Conservation (phyloP, 805 yeast genomes). For the Metschnikowia picachoensis region DNA sequence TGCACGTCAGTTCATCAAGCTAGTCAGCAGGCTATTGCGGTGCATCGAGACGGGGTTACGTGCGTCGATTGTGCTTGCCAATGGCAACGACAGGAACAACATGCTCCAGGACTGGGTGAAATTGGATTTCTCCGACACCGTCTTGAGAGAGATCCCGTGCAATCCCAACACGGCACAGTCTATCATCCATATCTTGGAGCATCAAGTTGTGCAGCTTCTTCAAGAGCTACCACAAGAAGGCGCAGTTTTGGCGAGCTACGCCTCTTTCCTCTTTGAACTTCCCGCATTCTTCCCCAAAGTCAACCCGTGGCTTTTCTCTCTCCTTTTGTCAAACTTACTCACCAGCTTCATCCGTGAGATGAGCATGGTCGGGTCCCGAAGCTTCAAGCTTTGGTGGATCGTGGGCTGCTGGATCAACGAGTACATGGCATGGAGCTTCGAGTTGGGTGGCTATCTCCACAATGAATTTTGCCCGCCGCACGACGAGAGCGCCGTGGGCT, state of each 20-base stretch:
- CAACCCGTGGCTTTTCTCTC: slow-evolving; percentile 52
- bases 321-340: slow-evolving; percentile 50
- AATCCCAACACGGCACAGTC: slow-evolving; percentile 28
- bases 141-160: slow-evolving; percentile 51
- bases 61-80: slow-evolving; percentile 45
- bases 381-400: slow-evolving; percentile 75
- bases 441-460: slow-evolving; percentile 52
- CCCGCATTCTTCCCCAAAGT: slow-evolving; percentile 47
- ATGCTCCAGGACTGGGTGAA: slow-evolving; percentile 61
- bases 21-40: slow-evolving; percentile 53
- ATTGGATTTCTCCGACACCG: slow-evolving; percentile 45
- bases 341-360: slow-evolving; percentile 62
- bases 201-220: slow-evolving; percentile 33
- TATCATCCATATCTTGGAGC: slow-evolving; percentile 31
- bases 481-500: background rate
- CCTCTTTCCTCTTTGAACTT: slow-evolving; percentile 33
- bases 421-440: slow-evolving; percentile 63
- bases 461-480: slow-evolving; percentile 21
- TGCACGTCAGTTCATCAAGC: slow-evolving; percentile 49
- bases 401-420: slow-evolving; percentile 75
- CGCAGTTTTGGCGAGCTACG: slow-evolving; percentile 24
- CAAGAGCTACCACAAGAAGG: slow-evolving; percentile 3
- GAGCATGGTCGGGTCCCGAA: slow-evolving; percentile 52
- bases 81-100: slow-evolving; percentile 38
- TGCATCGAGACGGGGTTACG: slow-evolving; percentile 50